Evolutionary conservation across 345 rosid species (phyloP), one percentile per base, ranked within the genome.

Genomic region (Boechera divaricarpa): DNA sequence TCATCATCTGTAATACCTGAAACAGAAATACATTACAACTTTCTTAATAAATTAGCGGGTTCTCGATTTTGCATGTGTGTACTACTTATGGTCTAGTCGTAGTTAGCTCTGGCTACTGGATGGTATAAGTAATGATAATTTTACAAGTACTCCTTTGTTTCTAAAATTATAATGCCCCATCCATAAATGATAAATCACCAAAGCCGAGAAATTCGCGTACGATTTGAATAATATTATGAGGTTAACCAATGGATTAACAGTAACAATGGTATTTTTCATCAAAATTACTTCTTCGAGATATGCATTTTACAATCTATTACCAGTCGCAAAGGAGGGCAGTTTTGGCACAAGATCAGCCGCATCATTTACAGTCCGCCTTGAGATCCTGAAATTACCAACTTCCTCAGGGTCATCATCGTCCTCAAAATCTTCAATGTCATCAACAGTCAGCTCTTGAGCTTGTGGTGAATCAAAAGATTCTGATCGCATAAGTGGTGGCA

Each of bases 371-470:
- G 84, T 86, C 42, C 94, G 87, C 79, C 98, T 87, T 63, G 91
- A 89, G 79, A 86, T 79, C 81, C 90, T 89, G 76, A 83, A 73
- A 84, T 89, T 88, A 72, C 75, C 74, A 79, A 89, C 85, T 81
- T 86, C 94, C 52, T 87, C 96, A 29, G 35, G 42, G 55, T 85
- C 89, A 71, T 86, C 93, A 63, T 90, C 97, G 36, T 89, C 94
- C 75, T 90, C 97, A 84, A 92, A 92, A 86, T 92, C 98, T 36
- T 95, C 98, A 85, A 95, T 95, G 82, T 95, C 99, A 85, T 95
- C 99, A 62, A 95, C 96, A 67, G 98, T 92, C 62, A 95, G 88
- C 79, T 95, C 99, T 71, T 80, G 89, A 60, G 68, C 92, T 76
- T 58, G 86, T 16, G 84, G 66, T 62, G 98, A 92, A 82, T 85